Evolutionary conservation across 495 filamentous ascomycete species (phyloP).

Genomic region (Aspergillus nanangensis): DNA sequence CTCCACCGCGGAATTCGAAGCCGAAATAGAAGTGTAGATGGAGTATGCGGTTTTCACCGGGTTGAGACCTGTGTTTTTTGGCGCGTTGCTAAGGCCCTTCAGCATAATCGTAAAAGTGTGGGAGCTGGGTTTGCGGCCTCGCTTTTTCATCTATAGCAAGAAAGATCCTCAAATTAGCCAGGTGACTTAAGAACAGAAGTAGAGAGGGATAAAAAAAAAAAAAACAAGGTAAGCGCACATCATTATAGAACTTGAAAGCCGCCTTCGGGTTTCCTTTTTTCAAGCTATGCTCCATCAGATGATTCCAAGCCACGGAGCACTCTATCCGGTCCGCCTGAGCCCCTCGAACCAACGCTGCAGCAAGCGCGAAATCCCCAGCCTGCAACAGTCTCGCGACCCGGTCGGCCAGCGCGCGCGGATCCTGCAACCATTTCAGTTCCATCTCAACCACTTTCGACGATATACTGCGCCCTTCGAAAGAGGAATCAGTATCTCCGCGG

Average conservation of each 20-base stretch:
- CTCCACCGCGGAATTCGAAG: conserved; percentile 50
- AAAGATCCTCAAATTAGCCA: conserved; percentile 7
- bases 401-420: conserved; percentile 62
- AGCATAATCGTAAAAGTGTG: conserved; percentile 82
- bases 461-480: not conserved
- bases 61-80: conserved; percentile 29
- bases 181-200: not conserved
- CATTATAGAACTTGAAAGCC: conserved; percentile 78
- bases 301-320: conserved; percentile 80
- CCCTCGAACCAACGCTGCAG: conserved; percentile 57
- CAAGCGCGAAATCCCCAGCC: conserved; percentile 54
- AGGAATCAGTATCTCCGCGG: not conserved
- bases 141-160: conserved; percentile 82
- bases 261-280: conserved; percentile 48
- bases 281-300: conserved; percentile 70
- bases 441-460: conserved; percentile 25
- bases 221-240: conserved; percentile 42
- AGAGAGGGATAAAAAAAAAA: not conserved
- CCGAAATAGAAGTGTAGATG: conserved; percentile 69
- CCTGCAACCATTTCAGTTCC: conserved; percentile 60
- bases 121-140: conserved; percentile 65
- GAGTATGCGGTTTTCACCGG: conserved; percentile 57
- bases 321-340: conserved; percentile 55
- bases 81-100: conserved; percentile 59
- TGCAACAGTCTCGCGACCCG: conserved; percentile 54